Evolutionary conservation across 352 stramenopile genomes (phyloP), one percentile per base, ranked within the genome.

Genomic region (Pythium dissotocum): DNA sequence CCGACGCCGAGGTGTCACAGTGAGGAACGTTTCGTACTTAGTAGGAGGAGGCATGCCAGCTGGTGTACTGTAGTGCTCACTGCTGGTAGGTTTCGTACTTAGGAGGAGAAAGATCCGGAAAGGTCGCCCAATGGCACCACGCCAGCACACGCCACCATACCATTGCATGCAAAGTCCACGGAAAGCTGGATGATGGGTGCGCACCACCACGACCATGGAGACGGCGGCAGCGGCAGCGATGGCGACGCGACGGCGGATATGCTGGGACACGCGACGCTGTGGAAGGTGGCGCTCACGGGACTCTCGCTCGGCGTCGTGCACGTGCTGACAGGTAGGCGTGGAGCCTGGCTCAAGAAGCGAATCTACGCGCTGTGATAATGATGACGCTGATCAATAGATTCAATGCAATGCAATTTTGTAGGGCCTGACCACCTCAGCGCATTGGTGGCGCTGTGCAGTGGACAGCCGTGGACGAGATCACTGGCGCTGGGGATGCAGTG

Each of bases 341-440:
- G 4, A 6, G 18, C 6, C 26, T 21, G 49, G 4, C 21, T 42
- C 18, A 46, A 12, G 42, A 16, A 24, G 5, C 1, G 9, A 52
- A 52, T 52, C 16, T 52, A 1, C 9, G 28, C 28, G 28, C 21
- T 24, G 28, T 30, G 28, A 30, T 30, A 1, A 30, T 30, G 28
- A 30, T 35, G n/a, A 44, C 30, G 12, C 42, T 42, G 10, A n/a
- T 13, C 32, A 4, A 35, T 33, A 30, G 54, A 42, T 26, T 26
- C 30, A 60, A 5, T 40, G 0, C 8, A 60, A 30, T 13, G 33
- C 9, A 35, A 38, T 52, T 68, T 9, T 40, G 54, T 40, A 87
- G 87, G 87, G 26, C 93, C 93, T 0, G 92, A 98, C 63, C 91
- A 98, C 71, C 69, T 98, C 1, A 88, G 83, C 21, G 91, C 91